phyloP scores from a whole-genome alignment of 495 filamentous ascomycete genomes.

The Neurospora discreta region DNA sequence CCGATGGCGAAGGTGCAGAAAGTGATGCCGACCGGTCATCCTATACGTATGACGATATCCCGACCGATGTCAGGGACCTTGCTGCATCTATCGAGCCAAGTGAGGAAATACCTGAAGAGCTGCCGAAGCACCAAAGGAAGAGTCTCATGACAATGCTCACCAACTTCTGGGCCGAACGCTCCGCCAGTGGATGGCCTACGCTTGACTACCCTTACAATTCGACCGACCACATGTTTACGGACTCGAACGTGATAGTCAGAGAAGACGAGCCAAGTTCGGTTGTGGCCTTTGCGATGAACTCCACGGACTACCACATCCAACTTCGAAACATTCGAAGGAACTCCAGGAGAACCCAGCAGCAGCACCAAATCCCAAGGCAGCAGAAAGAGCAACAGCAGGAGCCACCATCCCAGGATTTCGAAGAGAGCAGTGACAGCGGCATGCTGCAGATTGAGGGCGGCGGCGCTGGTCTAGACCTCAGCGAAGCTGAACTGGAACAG shows the following conservation, averaged over 20 bases:
- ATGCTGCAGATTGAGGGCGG: conserved; percentile 14
- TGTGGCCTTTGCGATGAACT: conserved; percentile 83
- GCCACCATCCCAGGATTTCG: conserved; percentile 11
- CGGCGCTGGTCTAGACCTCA: conserved; percentile 12
- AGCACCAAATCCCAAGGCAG: neutral
- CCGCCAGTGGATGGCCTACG: conserved; percentile 88
- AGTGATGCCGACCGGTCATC: conserved; percentile 57
- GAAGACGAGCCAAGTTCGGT: conserved; percentile 97
- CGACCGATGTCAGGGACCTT: conserved; percentile 37
- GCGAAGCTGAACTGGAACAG: conserved; percentile 54
- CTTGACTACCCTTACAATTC: conserved; percentile 86
- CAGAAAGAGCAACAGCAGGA: conserved; percentile 15
- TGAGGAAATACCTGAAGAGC: conserved; percentile 54
- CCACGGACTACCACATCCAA: conserved; percentile 73
- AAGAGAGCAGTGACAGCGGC: conserved; percentile 19
- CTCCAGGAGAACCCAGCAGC: neutral
- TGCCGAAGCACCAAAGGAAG: conserved; percentile 83
- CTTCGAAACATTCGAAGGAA: conserved; percentile 52
- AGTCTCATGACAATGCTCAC: conserved; percentile 90
- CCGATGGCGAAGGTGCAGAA: conserved; percentile 58
- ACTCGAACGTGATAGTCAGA: conserved; percentile 94
- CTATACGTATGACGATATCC: conserved; percentile 47
- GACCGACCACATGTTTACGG: conserved; percentile 88
- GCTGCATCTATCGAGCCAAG: conserved; percentile 55
- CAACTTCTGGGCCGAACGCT: conserved; percentile 97